These are phyloP conservation scores for Arabis hirsuta DNA, from an alignment of 345 rosid species.

Conservation along the genomic window DNA sequence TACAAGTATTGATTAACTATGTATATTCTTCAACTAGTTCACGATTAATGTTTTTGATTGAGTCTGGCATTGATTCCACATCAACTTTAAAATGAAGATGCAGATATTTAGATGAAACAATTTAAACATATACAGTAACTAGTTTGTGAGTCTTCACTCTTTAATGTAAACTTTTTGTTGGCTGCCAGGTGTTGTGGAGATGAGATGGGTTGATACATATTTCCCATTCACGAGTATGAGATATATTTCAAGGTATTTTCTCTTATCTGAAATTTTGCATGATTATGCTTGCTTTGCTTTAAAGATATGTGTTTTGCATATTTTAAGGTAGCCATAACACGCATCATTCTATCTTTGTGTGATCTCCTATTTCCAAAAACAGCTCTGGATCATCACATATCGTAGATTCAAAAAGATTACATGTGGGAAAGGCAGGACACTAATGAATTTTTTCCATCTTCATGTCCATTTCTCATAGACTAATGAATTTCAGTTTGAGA, in stretches of 20 bases:
- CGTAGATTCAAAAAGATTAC: not conserved
- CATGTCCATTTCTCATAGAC: not conserved
- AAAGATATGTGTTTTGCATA: too few relatives aligned
- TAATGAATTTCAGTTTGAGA: not conserved
- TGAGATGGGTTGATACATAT: slow-evolving; percentile 94
- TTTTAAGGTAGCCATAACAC: too few relatives aligned
- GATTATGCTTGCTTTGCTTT: slow-evolving; percentile 15
- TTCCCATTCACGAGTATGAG: slow-evolving; percentile 97
- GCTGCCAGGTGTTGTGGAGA: slow-evolving; percentile 86
- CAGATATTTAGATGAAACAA: not conserved
- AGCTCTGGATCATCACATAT: not conserved
- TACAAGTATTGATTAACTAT: not conserved
- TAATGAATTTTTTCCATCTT: not conserved
- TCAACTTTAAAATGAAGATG: not conserved
- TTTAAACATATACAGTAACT: not conserved
- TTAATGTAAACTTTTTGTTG: not conserved
- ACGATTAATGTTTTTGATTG: too few relatives aligned
- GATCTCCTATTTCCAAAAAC: not conserved
- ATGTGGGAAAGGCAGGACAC: not conserved
- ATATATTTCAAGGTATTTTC: slow-evolving; percentile 80
- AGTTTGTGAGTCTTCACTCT: not conserved
- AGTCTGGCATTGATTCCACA: too few relatives aligned
- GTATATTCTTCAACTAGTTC: not conserved
- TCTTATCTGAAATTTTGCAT: not conserved
- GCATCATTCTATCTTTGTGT: not conserved